These are phyloP conservation scores for Thalia dealbata DNA, from an alignment of 176 grass and related monocot species.

Conservation along the genomic window DNA sequence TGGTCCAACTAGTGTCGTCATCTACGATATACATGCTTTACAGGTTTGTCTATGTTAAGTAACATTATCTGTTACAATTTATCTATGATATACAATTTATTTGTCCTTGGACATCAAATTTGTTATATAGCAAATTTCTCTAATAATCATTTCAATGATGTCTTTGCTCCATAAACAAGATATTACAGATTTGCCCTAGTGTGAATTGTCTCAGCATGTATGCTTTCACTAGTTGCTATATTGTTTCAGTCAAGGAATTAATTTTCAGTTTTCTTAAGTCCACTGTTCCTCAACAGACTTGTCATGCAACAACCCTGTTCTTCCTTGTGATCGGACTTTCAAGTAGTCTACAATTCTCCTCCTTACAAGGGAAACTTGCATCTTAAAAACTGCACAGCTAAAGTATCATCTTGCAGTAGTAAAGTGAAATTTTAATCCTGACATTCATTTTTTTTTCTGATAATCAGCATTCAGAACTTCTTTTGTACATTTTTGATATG, in stretches of 20 bases:
- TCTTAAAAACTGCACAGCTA: background rate
- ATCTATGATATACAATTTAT: slow-evolving; percentile 79
- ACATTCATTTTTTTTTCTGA: no score
- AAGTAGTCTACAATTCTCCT: background rate
- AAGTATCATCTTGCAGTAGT: background rate
- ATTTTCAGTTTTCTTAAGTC: background rate
- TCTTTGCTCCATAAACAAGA: background rate
- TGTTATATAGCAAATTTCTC: slow-evolving; percentile 1
- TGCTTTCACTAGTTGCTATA: background rate
- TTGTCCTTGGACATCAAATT: background rate
- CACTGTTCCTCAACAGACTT: background rate
- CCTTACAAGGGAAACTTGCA: background rate
- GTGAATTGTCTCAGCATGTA: background rate
- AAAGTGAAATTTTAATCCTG: no score
- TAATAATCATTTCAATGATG: background rate
- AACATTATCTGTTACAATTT: no score
- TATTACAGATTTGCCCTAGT: background rate
- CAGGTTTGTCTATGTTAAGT: slow-evolving; percentile 36
- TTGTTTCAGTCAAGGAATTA: background rate
- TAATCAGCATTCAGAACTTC: background rate
- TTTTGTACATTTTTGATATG: background rate
- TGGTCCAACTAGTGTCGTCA: slow-evolving; percentile 79
- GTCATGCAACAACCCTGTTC: background rate
- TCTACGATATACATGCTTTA: slow-evolving; percentile 96
- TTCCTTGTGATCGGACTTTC: background rate